These are phyloP conservation scores for Trametes coccinea DNA, from an alignment of 768 basidiomycete species.

Conservation along the genomic window DNA sequence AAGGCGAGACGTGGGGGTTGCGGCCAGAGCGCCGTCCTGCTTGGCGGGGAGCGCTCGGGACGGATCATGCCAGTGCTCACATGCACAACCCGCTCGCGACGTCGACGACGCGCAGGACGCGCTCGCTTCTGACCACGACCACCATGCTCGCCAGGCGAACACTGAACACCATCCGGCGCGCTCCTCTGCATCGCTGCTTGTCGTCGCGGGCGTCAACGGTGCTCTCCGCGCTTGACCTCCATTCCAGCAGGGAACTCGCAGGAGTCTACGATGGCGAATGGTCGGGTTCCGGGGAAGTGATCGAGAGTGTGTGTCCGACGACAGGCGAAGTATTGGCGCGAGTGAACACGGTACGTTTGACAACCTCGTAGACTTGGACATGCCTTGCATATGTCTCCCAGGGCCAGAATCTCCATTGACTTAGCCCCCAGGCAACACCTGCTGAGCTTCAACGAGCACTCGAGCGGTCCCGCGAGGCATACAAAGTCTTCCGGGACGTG, in stretches of 20 bases:
- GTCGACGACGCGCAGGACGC: neutral
- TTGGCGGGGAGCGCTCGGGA: no score
- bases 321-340: conserved; percentile 84
- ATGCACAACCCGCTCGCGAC: neutral
- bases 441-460: conserved; percentile 72
- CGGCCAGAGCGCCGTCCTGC: neutral
- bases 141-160: conserved; percentile 19
- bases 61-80: no score
- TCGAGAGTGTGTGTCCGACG: conserved; percentile 77
- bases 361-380: neutral
- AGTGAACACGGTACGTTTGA: conserved; percentile 59
- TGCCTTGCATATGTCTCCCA: no score
- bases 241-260: conserved; percentile 51
- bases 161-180: conserved; percentile 14
- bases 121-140: neutral
- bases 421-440: conserved; percentile 54
- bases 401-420: no score
- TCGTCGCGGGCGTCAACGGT: conserved; percentile 72
- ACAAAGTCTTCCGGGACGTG: conserved; percentile 64
- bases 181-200: conserved; percentile 43
- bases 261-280: conserved; percentile 86
- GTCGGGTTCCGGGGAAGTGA: conserved; percentile 71
- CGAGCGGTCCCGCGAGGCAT: conserved; percentile 72
- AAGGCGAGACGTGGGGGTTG: no score
- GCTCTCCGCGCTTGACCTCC: conserved; percentile 64